Conservation (phyloP, 2,329 filamentous ascomycete genomes). For the Mycogone perniciosa region DNA sequence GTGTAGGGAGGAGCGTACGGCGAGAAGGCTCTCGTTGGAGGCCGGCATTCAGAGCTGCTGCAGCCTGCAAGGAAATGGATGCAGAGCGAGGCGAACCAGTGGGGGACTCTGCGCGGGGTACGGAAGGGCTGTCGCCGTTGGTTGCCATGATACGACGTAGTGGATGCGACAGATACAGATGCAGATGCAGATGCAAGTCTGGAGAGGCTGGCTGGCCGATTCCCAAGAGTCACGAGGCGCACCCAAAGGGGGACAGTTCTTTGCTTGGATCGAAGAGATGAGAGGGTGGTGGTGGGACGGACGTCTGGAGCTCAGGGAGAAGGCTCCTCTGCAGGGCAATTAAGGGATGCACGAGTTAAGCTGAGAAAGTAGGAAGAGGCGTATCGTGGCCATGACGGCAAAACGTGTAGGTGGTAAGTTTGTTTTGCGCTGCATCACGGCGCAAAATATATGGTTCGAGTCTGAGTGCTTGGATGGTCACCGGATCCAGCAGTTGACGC, state of each 20-base stretch:
- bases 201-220: not conserved
- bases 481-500: not conserved
- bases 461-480: not conserved
- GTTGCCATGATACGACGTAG: constrained; percentile 22
- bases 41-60: constrained; percentile 71
- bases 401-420: not conserved
- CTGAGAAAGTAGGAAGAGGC: not conserved
- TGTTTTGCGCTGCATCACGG: not conserved
- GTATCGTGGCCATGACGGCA: not conserved
- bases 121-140: constrained; percentile 20
- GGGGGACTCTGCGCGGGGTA: constrained; percentile 40
- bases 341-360: too few relatives aligned
- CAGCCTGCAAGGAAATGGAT: constrained; percentile 66
- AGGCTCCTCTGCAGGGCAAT: too few relatives aligned
- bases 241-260: too few relatives aligned
- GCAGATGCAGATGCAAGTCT: not conserved
- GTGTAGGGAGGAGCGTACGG: constrained; percentile 34
- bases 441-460: not conserved
- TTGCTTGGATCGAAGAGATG: too few relatives aligned
- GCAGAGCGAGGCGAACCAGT: constrained; percentile 58
- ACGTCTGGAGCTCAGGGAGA: too few relatives aligned
- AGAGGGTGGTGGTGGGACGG: too few relatives aligned
- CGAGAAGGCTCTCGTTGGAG: constrained; percentile 59
- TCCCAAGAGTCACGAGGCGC: not conserved
- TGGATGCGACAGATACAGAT: not conserved